Percentiles rank a stretch among this genome's conserved stretches.
phyloP scores from a whole-genome alignment of 1,284 basidiomycete species.

The Cryptococcus depauperatus region DNA sequence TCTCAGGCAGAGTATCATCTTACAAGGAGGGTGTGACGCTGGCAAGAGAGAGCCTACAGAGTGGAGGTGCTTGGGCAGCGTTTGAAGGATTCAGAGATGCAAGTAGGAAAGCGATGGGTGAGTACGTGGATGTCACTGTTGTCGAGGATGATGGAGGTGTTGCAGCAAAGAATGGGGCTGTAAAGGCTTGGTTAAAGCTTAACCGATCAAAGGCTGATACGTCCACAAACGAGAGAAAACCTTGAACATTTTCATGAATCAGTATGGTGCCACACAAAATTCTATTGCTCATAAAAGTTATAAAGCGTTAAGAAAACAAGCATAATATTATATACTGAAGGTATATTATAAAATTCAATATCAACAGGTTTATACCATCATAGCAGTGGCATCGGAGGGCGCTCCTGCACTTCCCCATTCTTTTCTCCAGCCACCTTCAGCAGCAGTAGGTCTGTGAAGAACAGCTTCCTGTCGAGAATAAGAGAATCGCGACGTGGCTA shows the following conservation, averaged over 20 bases:
- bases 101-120: constrained; percentile 42
- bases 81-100: constrained; percentile 53
- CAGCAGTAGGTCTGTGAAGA: constrained; percentile 22
- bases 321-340: neutral
- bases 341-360: neutral
- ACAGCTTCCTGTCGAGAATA: constrained; percentile 20
- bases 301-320: too few species aligned
- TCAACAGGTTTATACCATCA: neutral
- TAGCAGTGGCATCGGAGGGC: constrained; percentile 26
- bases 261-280: too few species aligned
- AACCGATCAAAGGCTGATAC: constrained; percentile 7
- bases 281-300: too few species aligned
- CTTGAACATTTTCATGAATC: too few species aligned
- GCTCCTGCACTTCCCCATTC: constrained; percentile 22
- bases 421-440: constrained; percentile 32
- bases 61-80: constrained; percentile 68
- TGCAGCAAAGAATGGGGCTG: constrained; percentile 44
- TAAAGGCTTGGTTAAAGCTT: constrained; percentile 38
- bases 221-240: neutral
- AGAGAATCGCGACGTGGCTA: constrained; percentile 18
- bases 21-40: constrained; percentile 64
- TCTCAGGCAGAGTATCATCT: constrained; percentile 63
- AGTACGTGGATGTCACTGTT: constrained; percentile 26
- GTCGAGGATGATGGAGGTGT: constrained; percentile 45
- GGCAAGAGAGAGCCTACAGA: constrained; percentile 63